Base-by-base conservation (phyloP, 2,329 filamentous ascomycete genomes). In the Pestalotiopsis sp. region DNA sequence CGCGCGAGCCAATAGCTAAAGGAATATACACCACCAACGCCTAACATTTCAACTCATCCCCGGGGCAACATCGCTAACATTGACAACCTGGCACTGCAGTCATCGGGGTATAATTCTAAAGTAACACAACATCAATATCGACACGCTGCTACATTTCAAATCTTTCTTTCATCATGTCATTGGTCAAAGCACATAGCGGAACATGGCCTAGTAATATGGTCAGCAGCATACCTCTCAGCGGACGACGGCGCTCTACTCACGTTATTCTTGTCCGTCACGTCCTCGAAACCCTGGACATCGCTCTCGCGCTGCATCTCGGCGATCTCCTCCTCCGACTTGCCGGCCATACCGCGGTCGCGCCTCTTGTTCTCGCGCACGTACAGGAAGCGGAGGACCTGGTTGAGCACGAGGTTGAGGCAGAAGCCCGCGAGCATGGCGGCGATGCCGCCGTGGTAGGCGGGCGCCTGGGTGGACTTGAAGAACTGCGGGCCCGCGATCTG, bases 191-290 rank as follows among this genome's bases (percentile, higher is more conserved):
- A 52, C 45, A 52, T 52, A 52, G 23, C 45, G 45, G 17, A 52
- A 52, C 45, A 52, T 52, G n/a, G 17, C 45, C 45, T 52, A n/a
- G 14, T 52, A 9, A n/a, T 4, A 20, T 7, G 31, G 45, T 52
- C 20, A 52, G n/a, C 11, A 2, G 31, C 6, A 7, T 52, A 12
- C 4, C 23, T 3, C 4, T 9, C 4, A 9, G 3, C 14, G 17
- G 17, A 17, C 45, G 17, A n/a, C 17, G 17, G 27, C 52, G n/a
- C 17, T 14, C 17, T 14, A 74, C 75, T 75, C 61, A 77, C 76
- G 70, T 81, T 81, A 17, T 77, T 56, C 66, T 72, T 77, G 65
- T 83, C 81, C 9, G 81, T 82, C 61, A 81, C 74, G 63, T 83
- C 80, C 61, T 82, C 79, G 57, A 82, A 79, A 0, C 79, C 80